Base-by-base conservation (phyloP, 495 filamentous ascomycete genomes). In the Neohortaea acidophila region DNA sequence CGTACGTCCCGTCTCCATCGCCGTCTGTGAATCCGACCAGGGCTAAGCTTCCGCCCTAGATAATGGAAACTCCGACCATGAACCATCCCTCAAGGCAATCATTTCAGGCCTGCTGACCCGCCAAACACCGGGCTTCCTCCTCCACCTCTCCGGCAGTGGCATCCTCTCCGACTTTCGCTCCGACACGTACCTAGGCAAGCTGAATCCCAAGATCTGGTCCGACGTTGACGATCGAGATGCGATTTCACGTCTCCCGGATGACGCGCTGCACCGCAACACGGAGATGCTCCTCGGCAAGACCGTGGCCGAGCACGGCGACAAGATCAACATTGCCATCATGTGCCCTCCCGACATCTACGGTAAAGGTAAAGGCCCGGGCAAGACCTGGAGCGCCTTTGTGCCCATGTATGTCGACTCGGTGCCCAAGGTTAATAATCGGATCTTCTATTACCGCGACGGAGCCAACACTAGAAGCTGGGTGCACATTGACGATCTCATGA, bases 1-100 rank as follows among this genome's bases (percentile, higher is more conserved):
- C 61, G 72, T 73, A 49, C 33, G 66, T n/a, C n/a, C n/a, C n/a
- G n/a, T 61, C 1, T 3, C 7, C 14, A 1, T 61, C 1, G 38
- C 24, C 36, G 4, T 36, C 21, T 10, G 4, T 14, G 21, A 41
- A 2, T 29, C 20, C 13, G 39, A 13, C 21, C 29, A 9, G 7
- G 14, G 33, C 21, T 32, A n/a, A 24, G 19, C 21, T 2, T 9
- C 17, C 20, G 21, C 12, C 18, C 10, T 29, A 54, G 48, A 52
- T 27, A 44, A 39, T 18, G 51, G 48, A 21, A 37, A 49, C 37
- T 47, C 51, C 11, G 49, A 54, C 33, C 49, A 54, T 25, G 41
- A 44, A 33, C 37, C 41, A 2, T 39, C 39, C 15, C 24, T 55
- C 26, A 41, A 51, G 20, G 52, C 50, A 13, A 10, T 53, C 28